These are phyloP conservation scores for Schwanniomyces pseudopolymorphus DNA, from an alignment of 805 yeast species.

Conservation along the genomic window DNA sequence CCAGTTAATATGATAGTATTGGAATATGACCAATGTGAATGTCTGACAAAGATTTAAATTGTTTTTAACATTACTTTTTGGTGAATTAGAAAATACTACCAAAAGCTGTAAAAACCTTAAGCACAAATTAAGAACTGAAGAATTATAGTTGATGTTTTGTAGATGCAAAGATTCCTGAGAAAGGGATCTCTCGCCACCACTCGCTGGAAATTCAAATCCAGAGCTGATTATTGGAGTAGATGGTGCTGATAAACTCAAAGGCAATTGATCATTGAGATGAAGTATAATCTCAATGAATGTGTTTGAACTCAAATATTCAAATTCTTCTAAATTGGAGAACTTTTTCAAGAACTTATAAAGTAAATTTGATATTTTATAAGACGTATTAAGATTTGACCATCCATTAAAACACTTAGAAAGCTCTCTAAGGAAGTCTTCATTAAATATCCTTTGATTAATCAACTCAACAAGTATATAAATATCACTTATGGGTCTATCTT, in stretches of 20 bases:
- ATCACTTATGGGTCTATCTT: slow-evolving; percentile 18
- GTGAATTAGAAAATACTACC: slow-evolving; percentile 33
- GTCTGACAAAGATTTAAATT: slow-evolving; percentile 29
- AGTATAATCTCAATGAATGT: slow-evolving; percentile 32
- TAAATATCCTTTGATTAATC: slow-evolving; percentile 31
- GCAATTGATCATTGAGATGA: slow-evolving; percentile 42
- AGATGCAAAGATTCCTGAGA: not conserved
- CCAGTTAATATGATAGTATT: slow-evolving; percentile 45
- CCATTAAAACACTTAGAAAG: slow-evolving; percentile 24
- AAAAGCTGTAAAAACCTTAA: slow-evolving; percentile 33
- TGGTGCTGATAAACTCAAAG: slow-evolving; percentile 45
- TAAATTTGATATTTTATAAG: slow-evolving; percentile 16
- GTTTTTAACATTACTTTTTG: slow-evolving; percentile 28
- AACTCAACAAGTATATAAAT: slow-evolving; percentile 32
- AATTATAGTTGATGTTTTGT: slow-evolving; percentile 10
- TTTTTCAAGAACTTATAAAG: slow-evolving; percentile 22
- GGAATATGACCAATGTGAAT: slow-evolving; percentile 31
- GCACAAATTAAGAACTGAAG: slow-evolving; percentile 32
- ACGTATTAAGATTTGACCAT: slow-evolving; percentile 26
- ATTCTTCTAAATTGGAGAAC: slow-evolving; percentile 27
- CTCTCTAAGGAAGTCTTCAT: slow-evolving; percentile 22
- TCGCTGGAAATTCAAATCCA: slow-evolving; percentile 1
- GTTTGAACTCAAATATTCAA: slow-evolving; percentile 29
- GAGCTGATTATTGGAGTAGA: slow-evolving; percentile 34
- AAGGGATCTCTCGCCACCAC: not conserved